Conservation (phyloP, 129 eudicot genomes). For the Escallonia herrerae region DNA sequence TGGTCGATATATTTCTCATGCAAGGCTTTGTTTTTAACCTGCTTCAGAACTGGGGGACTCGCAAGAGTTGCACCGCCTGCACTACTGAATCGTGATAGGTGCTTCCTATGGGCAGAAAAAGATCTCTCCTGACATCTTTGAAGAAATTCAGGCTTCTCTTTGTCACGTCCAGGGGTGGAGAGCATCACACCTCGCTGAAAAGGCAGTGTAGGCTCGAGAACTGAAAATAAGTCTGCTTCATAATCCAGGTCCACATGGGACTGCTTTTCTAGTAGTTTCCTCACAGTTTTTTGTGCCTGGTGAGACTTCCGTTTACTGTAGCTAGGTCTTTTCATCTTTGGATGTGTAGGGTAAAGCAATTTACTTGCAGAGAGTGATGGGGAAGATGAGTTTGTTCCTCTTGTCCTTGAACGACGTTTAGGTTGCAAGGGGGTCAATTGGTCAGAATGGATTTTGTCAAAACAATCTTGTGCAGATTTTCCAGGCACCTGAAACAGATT, state of each 20-base stretch:
- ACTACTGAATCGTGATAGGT: slow-evolving; percentile 36
- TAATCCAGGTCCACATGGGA: slow-evolving; percentile 32
- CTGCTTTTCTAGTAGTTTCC: slow-evolving; percentile 60
- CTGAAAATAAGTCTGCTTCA: slow-evolving; percentile 56
- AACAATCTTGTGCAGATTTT: slow-evolving; percentile 89
- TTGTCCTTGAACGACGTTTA: slow-evolving; percentile 45
- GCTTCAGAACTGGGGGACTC: slow-evolving; percentile 88
- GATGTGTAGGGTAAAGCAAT: slow-evolving; percentile 38
- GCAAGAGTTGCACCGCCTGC: slow-evolving; percentile 25
- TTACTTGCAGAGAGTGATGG: slow-evolving; percentile 37
- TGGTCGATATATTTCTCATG: slow-evolving; percentile 89
- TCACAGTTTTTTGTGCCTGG: slow-evolving; percentile 46
- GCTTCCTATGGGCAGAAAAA: slow-evolving; percentile 42
- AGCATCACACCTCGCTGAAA: slow-evolving; percentile 19
- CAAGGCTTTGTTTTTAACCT: slow-evolving; percentile 70
- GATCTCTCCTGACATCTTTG: slow-evolving; percentile 33
- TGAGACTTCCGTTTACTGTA: slow-evolving; percentile 32
- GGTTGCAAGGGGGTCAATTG: slow-evolving; percentile 68
- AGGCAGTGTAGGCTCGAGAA: slow-evolving; percentile 42
- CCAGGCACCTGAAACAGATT: slow-evolving; percentile 77
- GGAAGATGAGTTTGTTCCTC: slow-evolving; percentile 22
- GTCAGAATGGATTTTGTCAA: slow-evolving; percentile 71
- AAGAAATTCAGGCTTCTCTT: slow-evolving; percentile 15
- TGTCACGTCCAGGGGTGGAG: slow-evolving; percentile 40
- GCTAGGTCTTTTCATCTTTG: slow-evolving; percentile 35